Evolutionary conservation across 768 basidiomycete genomes (phyloP).

Genomic region (Clitopilus passeckerianus): DNA sequence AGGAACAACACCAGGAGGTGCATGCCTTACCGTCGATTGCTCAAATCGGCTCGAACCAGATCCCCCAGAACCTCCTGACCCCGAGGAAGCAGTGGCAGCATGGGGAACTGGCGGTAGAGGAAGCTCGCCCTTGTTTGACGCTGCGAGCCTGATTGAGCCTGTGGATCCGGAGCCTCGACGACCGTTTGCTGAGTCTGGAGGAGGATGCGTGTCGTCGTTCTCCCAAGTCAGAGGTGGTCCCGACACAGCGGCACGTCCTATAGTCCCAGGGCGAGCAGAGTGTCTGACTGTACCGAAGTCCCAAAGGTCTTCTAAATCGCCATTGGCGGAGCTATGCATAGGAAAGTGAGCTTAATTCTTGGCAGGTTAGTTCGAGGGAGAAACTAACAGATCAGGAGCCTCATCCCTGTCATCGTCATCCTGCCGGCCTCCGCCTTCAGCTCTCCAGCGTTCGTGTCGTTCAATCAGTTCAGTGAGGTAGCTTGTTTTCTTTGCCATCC

Average conservation of each 20-base stretch:
- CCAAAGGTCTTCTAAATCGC: conserved; percentile 84
- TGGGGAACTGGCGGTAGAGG: conserved; percentile 33
- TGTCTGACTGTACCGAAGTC: conserved; percentile 96
- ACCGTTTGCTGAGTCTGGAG: conserved; percentile 18
- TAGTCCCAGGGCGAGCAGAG: conserved; percentile 50
- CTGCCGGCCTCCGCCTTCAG: conserved; percentile 74
- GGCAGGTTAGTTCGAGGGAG: background rate
- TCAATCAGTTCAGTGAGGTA: conserved; percentile 97
- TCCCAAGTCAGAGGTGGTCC: conserved; percentile 80
- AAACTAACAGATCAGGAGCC: conserved; percentile 59
- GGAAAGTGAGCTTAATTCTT: background rate
- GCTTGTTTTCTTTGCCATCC: conserved; percentile 90
- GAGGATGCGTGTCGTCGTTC: conserved; percentile 53
- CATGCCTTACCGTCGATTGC: conserved; percentile 68
- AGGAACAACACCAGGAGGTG: conserved; percentile 25
- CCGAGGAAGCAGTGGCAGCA: conserved; percentile 22
- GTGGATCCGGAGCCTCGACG: conserved; percentile 22
- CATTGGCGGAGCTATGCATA: conserved; percentile 40
- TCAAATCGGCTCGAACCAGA: conserved; percentile 37
- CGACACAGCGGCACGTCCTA: conserved; percentile 63
- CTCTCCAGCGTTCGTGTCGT: conserved; percentile 88
- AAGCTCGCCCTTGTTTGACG: conserved; percentile 56
- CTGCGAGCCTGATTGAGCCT: conserved; percentile 31
- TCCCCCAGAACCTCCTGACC: conserved; percentile 21
- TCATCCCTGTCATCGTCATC: conserved; percentile 67